These are phyloP conservation scores for Trametes gibbosa DNA, from an alignment of 768 basidiomycete genomes.

Conservation along the genomic window DNA sequence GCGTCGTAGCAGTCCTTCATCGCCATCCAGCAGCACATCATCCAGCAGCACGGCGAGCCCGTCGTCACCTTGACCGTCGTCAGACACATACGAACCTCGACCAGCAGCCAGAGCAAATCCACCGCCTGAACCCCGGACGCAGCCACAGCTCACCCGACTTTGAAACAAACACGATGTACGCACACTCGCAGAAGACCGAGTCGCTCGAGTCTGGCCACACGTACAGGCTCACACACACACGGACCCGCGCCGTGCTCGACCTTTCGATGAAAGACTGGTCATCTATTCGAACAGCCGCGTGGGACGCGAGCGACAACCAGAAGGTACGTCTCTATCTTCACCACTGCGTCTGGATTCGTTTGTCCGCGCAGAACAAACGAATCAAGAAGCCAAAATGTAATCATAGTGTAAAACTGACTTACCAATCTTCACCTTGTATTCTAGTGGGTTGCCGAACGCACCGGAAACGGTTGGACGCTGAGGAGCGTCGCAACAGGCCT, in stretches of 20 bases:
- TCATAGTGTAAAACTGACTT: not conserved
- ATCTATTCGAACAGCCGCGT: slow-evolving; percentile 47
- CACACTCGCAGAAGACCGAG: not conserved
- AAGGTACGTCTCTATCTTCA: slow-evolving; percentile 31
- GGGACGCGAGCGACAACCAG: slow-evolving; percentile 47
- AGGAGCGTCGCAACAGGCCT: slow-evolving; percentile 40
- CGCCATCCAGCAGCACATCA: slow-evolving; percentile 1
- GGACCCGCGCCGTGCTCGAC: slow-evolving; percentile 50
- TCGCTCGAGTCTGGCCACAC: slow-evolving; percentile 29
- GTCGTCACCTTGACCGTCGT: not conserved
- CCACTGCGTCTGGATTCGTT: not conserved
- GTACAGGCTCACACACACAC: slow-evolving; percentile 49
- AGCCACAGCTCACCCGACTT: not conserved
- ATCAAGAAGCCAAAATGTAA: too few relatives aligned
- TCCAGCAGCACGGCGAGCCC: not conserved
- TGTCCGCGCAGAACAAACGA: not conserved
- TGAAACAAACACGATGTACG: not conserved
- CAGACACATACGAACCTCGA: not conserved
- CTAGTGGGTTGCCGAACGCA: slow-evolving; percentile 47
- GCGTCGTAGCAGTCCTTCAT: not conserved
- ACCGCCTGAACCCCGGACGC: not conserved
- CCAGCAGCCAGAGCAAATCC: not conserved
- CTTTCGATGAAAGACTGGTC: slow-evolving; percentile 51
- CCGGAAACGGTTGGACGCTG: slow-evolving; percentile 37
- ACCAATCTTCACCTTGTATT: not conserved